Evolutionary conservation across 2,329 filamentous ascomycete genomes (phyloP).

Genomic region (Colletotrichum sublineola): DNA sequence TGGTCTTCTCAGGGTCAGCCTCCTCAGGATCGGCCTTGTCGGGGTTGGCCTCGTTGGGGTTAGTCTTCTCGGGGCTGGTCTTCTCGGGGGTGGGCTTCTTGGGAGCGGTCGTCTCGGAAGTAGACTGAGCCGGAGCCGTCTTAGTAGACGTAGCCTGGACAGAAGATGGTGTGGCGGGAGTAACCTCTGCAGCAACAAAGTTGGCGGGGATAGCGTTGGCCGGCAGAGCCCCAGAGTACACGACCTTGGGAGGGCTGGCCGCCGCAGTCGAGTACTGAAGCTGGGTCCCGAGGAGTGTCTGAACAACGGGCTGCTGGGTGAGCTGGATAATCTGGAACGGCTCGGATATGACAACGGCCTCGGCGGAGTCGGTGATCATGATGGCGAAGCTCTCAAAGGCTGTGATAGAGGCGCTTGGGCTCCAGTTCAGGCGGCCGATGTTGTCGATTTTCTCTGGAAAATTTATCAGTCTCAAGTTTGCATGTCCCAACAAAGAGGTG

Average conservation of each 20-base stretch:
- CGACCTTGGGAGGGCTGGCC: slow-evolving; percentile 26
- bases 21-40: not conserved
- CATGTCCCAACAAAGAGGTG: not conserved
- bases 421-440: slow-evolving; percentile 44
- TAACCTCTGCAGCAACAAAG: not conserved
- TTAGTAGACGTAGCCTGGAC: not conserved
- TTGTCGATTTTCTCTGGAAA: slow-evolving; percentile 44
- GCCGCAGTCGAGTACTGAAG: slow-evolving; percentile 16
- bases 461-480: not conserved
- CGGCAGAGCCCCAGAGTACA: slow-evolving; percentile 29
- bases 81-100: not conserved
- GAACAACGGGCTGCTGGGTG: slow-evolving; percentile 28
- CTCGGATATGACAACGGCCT: slow-evolving; percentile 38
- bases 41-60: not conserved
- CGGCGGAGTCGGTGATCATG: slow-evolving; percentile 44
- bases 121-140: not conserved
- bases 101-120: not conserved
- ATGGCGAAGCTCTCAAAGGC: slow-evolving; percentile 45
- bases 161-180: not conserved
- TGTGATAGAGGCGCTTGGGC: slow-evolving; percentile 43
- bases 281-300: slow-evolving; percentile 12
- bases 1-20: not conserved
- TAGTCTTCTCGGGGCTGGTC: not conserved
- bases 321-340: slow-evolving; percentile 40
- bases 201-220: slow-evolving; percentile 25